Conservation (phyloP, 2,329 filamentous ascomycete species). For the Tolypocladium pustulatum region DNA sequence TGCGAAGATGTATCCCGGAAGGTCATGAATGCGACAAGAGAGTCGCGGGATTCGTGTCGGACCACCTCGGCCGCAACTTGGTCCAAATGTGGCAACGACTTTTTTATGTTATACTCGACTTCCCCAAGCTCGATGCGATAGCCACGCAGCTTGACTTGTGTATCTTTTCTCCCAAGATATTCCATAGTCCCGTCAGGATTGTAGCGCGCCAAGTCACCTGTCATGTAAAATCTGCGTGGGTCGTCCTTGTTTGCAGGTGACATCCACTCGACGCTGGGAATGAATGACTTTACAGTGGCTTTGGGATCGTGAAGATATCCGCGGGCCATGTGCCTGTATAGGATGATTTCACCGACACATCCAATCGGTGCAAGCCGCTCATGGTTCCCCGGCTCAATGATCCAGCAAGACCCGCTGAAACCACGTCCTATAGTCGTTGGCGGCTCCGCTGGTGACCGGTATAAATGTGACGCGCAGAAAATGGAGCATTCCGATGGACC, state of each 20-base stretch:
- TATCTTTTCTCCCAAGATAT: slow-evolving; percentile 1
- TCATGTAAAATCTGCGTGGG: slow-evolving; percentile 1
- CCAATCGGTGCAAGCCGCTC: slow-evolving; percentile 1
- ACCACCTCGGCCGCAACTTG: slow-evolving; percentile 4
- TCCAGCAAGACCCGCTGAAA: slow-evolving; percentile 4
- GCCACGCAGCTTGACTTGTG: slow-evolving; percentile 8
- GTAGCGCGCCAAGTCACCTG: slow-evolving; percentile 7
- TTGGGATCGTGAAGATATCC: slow-evolving; percentile 25
- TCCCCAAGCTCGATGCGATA: slow-evolving; percentile 13
- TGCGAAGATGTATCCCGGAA: background rate
- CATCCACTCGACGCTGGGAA: background rate
- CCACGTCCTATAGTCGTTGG: background rate
- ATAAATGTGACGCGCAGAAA: slow-evolving; percentile 5
- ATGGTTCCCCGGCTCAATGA: slow-evolving; percentile 1
- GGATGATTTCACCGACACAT: slow-evolving; percentile 4
- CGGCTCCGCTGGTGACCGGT: background rate
- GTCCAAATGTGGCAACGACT: background rate
- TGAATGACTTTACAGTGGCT: slow-evolving; percentile 2
- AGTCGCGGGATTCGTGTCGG: background rate
- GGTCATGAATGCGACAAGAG: slow-evolving; percentile 3
- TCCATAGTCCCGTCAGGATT: background rate
- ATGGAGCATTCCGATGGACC: slow-evolving; percentile 9
- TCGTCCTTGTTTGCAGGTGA: slow-evolving; percentile 4
- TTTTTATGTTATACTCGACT: slow-evolving; percentile 6
- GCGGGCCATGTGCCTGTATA: slow-evolving; percentile 24